Conservation (phyloP, 2,329 filamentous ascomycete species). For the Metarhizium anisopliae region DNA sequence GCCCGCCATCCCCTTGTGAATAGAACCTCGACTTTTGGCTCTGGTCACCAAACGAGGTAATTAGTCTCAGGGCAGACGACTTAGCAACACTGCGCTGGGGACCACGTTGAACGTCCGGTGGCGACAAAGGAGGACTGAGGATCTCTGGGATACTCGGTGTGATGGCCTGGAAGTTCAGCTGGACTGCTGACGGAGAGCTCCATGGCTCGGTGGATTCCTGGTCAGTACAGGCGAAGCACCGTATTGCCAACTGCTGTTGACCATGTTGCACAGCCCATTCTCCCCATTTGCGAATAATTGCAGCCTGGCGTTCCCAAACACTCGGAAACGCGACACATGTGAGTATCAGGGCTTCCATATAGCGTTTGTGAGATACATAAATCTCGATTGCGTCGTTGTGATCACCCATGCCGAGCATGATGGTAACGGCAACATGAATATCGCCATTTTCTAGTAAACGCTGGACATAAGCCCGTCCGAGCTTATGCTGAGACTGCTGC, state of each 20-base stretch:
- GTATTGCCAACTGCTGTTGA: slow-evolving; percentile 81
- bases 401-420: slow-evolving; percentile 87
- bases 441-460: slow-evolving; percentile 83
- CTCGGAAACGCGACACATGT: slow-evolving; percentile 73
- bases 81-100: slow-evolving; percentile 61
- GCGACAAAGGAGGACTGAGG: slow-evolving; percentile 65
- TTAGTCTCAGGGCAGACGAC: slow-evolving; percentile 77
- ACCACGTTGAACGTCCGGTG: slow-evolving; percentile 53
- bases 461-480: slow-evolving; percentile 85
- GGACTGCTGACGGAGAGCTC: slow-evolving; percentile 71
- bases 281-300: slow-evolving; percentile 88
- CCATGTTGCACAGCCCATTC: slow-evolving; percentile 81
- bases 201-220: slow-evolving; percentile 78
- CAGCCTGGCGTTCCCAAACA: slow-evolving; percentile 86
- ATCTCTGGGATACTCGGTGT: slow-evolving; percentile 49
- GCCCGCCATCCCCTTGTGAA: slow-evolving; percentile 43
- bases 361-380: slow-evolving; percentile 84
- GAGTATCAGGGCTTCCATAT: slow-evolving; percentile 86
- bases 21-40: slow-evolving; percentile 57
- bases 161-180: slow-evolving; percentile 46
- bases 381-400: slow-evolving; percentile 92
- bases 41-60: slow-evolving; percentile 73
- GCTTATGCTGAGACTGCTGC: slow-evolving; percentile 70
- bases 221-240: slow-evolving; percentile 87
- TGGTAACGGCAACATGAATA: slow-evolving; percentile 83